These are phyloP conservation scores for Penicillium sp. DNA, from an alignment of 2,329 filamentous ascomycete genomes.

Conservation along the genomic window DNA sequence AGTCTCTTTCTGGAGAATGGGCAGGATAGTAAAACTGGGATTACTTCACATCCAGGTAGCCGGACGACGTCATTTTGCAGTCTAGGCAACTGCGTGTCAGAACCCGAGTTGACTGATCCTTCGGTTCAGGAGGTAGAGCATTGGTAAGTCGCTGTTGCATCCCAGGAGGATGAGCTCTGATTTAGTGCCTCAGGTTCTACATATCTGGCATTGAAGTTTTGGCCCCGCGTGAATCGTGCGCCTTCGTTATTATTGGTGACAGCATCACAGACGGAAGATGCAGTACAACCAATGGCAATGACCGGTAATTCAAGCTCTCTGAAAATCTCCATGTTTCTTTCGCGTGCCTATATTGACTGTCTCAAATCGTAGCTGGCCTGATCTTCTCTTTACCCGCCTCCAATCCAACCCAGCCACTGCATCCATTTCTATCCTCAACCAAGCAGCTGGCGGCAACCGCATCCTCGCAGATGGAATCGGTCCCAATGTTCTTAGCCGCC, in stretches of 20 bases:
- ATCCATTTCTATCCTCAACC: conserved; percentile 59
- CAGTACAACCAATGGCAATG: conserved; percentile 64
- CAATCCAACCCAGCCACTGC: background rate
- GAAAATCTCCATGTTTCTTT: no score
- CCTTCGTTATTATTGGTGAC: conserved; percentile 65
- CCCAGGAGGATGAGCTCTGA: background rate
- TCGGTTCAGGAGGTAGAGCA: conserved; percentile 49
- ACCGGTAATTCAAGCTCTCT: conserved; percentile 46
- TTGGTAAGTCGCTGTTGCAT: conserved; percentile 41
- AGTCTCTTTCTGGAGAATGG: conserved; percentile 64
- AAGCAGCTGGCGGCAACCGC: conserved; percentile 72
- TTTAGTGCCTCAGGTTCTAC: conserved; percentile 59
- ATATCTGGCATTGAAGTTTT: conserved; percentile 64
- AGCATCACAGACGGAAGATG: conserved; percentile 70
- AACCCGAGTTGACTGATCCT: conserved; percentile 52
- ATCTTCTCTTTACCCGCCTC: conserved; percentile 54
- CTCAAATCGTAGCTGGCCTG: conserved; percentile 57
- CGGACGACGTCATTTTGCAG: conserved; percentile 67
- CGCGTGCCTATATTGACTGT: background rate
- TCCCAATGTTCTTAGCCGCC: conserved; percentile 64
- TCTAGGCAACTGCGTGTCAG: conserved; percentile 62
- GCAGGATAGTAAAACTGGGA: conserved; percentile 60
- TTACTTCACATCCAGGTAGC: conserved; percentile 70
- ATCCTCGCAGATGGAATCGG: conserved; percentile 68
- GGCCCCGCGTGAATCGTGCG: conserved; percentile 51